These are phyloP conservation scores for Eucalyptus albens DNA, from an alignment of 345 rosid genomes.

Conservation along the genomic window DNA sequence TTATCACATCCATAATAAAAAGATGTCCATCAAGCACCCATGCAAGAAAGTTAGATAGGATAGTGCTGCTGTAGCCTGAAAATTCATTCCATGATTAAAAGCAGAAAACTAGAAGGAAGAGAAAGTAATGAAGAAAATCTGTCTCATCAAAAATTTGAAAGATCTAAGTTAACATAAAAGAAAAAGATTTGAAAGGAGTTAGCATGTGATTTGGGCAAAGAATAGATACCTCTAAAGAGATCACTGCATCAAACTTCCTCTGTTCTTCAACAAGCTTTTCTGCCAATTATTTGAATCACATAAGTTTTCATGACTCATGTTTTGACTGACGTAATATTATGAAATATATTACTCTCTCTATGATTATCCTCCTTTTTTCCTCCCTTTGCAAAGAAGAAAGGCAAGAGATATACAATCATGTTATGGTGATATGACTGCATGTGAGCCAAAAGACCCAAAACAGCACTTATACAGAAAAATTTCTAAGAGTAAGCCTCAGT, in stretches of 20 bases:
- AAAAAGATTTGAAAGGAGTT: background rate
- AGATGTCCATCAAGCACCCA: background rate
- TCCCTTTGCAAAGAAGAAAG: background rate
- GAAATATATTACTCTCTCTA: background rate
- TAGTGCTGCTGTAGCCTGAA: background rate
- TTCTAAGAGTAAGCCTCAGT: background rate
- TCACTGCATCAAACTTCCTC: slow-evolving; percentile 71
- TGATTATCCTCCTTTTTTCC: background rate
- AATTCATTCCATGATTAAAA: background rate
- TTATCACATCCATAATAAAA: background rate
- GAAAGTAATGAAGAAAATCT: background rate
- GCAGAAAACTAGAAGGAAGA: background rate
- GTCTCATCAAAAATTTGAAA: background rate
- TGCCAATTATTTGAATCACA: slow-evolving; percentile 8
- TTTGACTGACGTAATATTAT: background rate
- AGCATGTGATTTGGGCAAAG: background rate
- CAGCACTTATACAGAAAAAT: background rate
- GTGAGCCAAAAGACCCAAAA: background rate
- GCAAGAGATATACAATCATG: background rate
- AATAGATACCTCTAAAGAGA: slow-evolving; percentile 61
- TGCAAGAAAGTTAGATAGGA: background rate
- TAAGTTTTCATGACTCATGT: background rate
- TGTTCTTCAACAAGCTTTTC: slow-evolving; percentile 80
- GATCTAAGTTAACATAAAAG: background rate
- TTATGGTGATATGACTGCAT: background rate